These are phyloP conservation scores for Trichoderma erinaceum DNA, from an alignment of 495 filamentous ascomycete genomes.

Conservation along the genomic window DNA sequence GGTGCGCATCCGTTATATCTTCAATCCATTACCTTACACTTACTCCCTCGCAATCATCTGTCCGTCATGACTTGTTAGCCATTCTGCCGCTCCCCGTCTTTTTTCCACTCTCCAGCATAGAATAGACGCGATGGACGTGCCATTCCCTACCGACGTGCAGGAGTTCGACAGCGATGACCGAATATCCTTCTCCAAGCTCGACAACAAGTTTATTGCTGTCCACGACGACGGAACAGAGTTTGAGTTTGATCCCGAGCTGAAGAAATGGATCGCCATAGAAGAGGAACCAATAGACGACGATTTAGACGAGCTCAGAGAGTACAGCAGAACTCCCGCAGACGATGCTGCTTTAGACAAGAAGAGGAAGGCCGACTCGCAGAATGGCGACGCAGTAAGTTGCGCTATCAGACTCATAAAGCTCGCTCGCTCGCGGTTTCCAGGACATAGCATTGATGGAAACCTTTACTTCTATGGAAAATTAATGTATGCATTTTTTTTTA, in stretches of 20 bases:
- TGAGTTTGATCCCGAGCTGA: constrained; percentile 64
- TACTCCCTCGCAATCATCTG: neutral
- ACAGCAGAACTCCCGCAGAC: constrained; percentile 20
- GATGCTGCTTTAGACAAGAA: constrained; percentile 46
- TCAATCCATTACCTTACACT: neutral
- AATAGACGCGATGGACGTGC: constrained; percentile 10
- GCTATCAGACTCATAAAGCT: too few relatives aligned
- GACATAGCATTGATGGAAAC: neutral
- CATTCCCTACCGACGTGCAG: constrained; percentile 63
- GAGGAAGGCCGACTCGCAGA: constrained; percentile 64
- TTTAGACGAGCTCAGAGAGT: constrained; percentile 37
- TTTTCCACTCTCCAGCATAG: neutral
- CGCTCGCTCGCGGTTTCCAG: too few relatives aligned
- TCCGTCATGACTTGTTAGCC: neutral
- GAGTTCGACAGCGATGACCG: constrained; percentile 79
- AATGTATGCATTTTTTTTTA: neutral
- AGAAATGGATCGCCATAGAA: constrained; percentile 74
- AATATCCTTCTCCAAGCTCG: constrained; percentile 75
- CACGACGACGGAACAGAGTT: constrained; percentile 81
- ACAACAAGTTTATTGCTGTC: constrained; percentile 76
- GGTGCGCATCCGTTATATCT: neutral
- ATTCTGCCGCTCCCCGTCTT: neutral
- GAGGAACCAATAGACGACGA: constrained; percentile 72
- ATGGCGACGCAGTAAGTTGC: constrained; percentile 57
- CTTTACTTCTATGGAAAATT: neutral